phyloP scores from a whole-genome alignment of 768 basidiomycete genomes.

The Termitomyces titanicus region DNA sequence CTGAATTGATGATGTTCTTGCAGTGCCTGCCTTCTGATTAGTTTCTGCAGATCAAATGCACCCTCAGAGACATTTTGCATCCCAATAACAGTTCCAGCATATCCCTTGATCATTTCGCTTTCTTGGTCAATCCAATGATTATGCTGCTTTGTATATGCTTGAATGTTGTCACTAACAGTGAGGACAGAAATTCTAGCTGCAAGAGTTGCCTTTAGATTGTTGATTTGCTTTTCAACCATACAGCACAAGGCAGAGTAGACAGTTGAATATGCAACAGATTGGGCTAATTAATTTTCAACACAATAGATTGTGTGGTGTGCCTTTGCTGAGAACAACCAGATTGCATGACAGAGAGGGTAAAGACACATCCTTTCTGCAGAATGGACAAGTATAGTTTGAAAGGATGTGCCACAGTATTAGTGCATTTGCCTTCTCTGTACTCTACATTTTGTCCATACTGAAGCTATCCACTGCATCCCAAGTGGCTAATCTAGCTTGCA shows the following conservation, averaged over 20 bases:
- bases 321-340: conserved; percentile 17
- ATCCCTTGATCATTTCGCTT: conserved; percentile 17
- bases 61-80: conserved; percentile 16
- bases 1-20: not conserved
- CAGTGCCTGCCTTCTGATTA: conserved; percentile 12
- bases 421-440: conserved; percentile 2
- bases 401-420: conserved; percentile 11
- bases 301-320: conserved; percentile 14
- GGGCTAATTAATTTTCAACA: conserved; percentile 15
- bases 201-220: conserved; percentile 1
- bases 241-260: conserved; percentile 9
- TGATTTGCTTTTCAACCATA: conserved; percentile 11
- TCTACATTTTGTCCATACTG: conserved; percentile 12
- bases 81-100: conserved; percentile 15
- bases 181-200: not conserved
- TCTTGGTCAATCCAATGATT: conserved; percentile 15
- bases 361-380: conserved; percentile 7
- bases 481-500: not conserved
- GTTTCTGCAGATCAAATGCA: conserved; percentile 16
- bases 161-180: conserved; percentile 18
- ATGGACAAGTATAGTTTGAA: conserved; percentile 5
- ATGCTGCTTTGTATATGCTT: conserved; percentile 9
- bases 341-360: conserved; percentile 13
- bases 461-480: conserved; percentile 12
- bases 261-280: conserved; percentile 14